These are phyloP conservation scores for Pinus taeda DNA, from an alignment of 75 land plant genomes.

Conservation along the genomic window DNA sequence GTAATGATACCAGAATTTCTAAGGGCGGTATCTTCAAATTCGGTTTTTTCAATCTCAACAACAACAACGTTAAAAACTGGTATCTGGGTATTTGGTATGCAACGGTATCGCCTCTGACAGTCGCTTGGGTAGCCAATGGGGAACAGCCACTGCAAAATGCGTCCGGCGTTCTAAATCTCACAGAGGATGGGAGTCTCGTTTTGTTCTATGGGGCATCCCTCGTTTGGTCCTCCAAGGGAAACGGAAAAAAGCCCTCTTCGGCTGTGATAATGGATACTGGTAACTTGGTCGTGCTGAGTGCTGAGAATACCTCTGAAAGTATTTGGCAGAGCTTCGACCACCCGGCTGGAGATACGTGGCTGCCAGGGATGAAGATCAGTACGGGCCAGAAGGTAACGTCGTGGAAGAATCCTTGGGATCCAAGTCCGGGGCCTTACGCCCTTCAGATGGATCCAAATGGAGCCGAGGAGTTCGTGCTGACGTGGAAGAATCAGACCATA, in stretches of 20 bases:
- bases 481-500: conserved; percentile 28
- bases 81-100: conserved; percentile 1
- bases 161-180: conserved; percentile 7
- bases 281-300: not conserved
- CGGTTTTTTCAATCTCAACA: not conserved
- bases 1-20: not conserved
- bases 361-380: conserved; percentile 62
- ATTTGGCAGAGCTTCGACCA: conserved; percentile 64
- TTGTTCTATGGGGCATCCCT: not conserved
- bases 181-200: conserved; percentile 15
- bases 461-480: conserved; percentile 18
- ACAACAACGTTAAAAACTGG: not conserved
- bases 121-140: conserved; percentile 61
- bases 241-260: not conserved
- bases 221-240: conserved; percentile 30
- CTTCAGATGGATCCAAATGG: conserved; percentile 28
- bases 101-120: not conserved
- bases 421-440: conserved; percentile 33
- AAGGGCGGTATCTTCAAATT: not conserved
- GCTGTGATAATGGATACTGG: not conserved
- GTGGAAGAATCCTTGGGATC: conserved; percentile 41
- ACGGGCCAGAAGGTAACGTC: conserved; percentile 13
- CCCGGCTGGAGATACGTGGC: conserved; percentile 47
- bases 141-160: conserved; percentile 14
- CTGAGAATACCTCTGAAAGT: not conserved